A percentile compares a stretch with the other conserved stretches of the same genome.
These are phyloP conservation scores for Penicillium glabrum DNA, from an alignment of 2,329 filamentous ascomycete species.

Conservation along the genomic window DNA sequence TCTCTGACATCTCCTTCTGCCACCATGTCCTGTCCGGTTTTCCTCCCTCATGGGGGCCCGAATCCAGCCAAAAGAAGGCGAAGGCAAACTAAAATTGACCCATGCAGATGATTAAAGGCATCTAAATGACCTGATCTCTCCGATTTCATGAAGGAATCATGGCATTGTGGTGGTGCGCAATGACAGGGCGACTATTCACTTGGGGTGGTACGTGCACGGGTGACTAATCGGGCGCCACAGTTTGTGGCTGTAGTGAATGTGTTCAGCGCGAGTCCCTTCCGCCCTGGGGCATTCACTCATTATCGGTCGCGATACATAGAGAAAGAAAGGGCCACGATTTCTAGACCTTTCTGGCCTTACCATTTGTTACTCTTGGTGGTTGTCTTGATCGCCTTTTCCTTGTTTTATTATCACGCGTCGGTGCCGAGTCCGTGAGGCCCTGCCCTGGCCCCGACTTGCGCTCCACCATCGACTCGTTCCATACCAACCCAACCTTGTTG, in stretches of 20 bases:
- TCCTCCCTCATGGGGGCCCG: background rate
- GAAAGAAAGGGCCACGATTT: background rate
- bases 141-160: slow-evolving; percentile 7
- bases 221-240: slow-evolving; percentile 18
- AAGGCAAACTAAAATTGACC: background rate
- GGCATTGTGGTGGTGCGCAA: background rate
- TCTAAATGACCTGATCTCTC: background rate
- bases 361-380: background rate
- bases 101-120: slow-evolving; percentile 1
- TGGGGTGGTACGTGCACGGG: slow-evolving; percentile 19
- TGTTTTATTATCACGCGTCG: slow-evolving; percentile 17
- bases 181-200: slow-evolving; percentile 12
- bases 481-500: slow-evolving; percentile 8
- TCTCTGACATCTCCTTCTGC: slow-evolving; percentile 25
- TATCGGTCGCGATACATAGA: slow-evolving; percentile 2
- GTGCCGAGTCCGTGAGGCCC: slow-evolving; percentile 18
- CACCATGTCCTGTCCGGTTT: slow-evolving; percentile 7
- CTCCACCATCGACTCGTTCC: slow-evolving; percentile 19
- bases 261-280: slow-evolving; percentile 24
- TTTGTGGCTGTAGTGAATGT: slow-evolving; percentile 22
- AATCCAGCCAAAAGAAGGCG: background rate
- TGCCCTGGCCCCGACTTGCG: slow-evolving; percentile 18
- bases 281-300: slow-evolving; percentile 18
- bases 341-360: background rate
- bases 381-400: background rate